A percentile compares a stretch with the other conserved stretches of the same genome.
Conservation (phyloP, 306 rosid genomes). For the Quercus cerris region DNA sequence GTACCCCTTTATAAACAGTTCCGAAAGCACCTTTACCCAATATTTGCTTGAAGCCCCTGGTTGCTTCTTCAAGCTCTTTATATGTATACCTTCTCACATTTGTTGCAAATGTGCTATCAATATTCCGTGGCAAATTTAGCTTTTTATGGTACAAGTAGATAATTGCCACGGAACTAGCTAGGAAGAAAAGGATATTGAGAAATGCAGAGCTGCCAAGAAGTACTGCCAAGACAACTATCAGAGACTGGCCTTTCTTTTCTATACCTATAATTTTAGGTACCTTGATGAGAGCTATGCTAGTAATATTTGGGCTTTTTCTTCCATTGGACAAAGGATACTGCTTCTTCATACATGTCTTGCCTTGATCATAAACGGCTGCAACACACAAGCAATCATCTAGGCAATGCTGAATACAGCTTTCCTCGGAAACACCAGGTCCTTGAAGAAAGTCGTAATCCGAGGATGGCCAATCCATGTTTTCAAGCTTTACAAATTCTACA, state of each 20-base stretch:
- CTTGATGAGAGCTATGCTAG: background rate
- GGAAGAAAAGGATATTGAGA: no score
- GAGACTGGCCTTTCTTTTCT: background rate
- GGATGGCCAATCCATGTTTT: no score
- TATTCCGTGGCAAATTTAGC: no score
- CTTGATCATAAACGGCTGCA: background rate
- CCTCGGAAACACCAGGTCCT: background rate
- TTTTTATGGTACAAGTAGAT: no score
- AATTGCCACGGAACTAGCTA: no score
- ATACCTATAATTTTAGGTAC: background rate
- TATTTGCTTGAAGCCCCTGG: no score
- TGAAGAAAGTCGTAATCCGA: background rate
- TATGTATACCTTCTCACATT: no score
- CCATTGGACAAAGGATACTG: slow-evolving; percentile 27
- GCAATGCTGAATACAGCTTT: slow-evolving; percentile 2
- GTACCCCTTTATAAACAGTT: slow-evolving; percentile 28
- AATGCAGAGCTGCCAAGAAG: no score
- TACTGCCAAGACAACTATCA: no score
- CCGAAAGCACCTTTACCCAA: slow-evolving; percentile 25
- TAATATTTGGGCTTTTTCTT: background rate
- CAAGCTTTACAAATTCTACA: background rate
- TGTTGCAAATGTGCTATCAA: no score
- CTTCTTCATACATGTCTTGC: slow-evolving; percentile 11
- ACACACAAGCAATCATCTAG: slow-evolving; percentile 15
- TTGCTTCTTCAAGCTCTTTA: no score